Conservation (phyloP, 2,329 filamentous ascomycete genomes). For the Neonectria hederae region DNA sequence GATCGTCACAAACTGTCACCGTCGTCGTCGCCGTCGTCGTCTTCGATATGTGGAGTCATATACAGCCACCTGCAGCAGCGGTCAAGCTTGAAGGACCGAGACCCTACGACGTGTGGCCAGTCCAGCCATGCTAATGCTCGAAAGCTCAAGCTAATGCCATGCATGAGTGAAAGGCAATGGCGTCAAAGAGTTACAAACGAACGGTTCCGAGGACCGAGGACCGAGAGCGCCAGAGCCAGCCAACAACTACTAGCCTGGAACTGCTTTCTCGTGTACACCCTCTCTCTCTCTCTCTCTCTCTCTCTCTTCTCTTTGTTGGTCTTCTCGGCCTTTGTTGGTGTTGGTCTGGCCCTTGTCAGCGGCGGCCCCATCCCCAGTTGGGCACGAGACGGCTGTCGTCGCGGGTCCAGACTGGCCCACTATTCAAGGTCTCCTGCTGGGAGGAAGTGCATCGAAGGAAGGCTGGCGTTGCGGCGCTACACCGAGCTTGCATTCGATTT, state of each 20-base stretch:
- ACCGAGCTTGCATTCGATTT: neutral
- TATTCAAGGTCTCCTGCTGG: conserved; percentile 9
- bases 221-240: neutral
- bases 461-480: conserved; percentile 5
- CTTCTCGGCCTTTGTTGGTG: neutral
- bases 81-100: conserved; percentile 2
- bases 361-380: conserved; percentile 6
- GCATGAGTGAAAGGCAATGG: conserved; percentile 2
- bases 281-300: too few relatives aligned
- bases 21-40: neutral
- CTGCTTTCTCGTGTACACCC: neutral
- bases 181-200: conserved; percentile 1
- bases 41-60: neutral
- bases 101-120: neutral
- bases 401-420: conserved; percentile 20
- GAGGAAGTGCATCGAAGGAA: neutral
- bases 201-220: neutral
- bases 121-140: neutral
- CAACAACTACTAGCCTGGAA: neutral
- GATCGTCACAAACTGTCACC: conserved; percentile 1
- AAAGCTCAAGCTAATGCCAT: conserved; percentile 1
- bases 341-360: conserved; percentile 11
- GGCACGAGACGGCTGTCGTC: conserved; percentile 16
- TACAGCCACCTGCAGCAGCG: neutral
- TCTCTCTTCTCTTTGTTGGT: neutral